Percentiles rank a stretch among this genome's conserved stretches.
phyloP scores from a whole-genome alignment of 495 filamentous ascomycete species.

The Neurospora tetraspora region DNA sequence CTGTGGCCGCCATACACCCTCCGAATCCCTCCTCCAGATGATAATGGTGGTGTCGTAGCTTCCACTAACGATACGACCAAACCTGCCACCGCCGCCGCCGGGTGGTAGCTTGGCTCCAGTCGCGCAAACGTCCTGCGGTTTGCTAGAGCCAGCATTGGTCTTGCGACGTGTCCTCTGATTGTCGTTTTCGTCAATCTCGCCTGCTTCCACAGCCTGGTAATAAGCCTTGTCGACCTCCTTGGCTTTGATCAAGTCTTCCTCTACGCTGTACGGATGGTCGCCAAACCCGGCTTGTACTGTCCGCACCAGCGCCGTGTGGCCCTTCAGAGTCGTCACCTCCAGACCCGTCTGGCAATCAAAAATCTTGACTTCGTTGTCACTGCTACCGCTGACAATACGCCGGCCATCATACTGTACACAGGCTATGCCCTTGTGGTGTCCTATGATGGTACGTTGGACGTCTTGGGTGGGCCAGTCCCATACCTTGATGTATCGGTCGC shows the following conservation, averaged over 20 bases:
- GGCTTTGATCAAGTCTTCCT: constrained; percentile 62
- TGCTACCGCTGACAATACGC: constrained; percentile 92
- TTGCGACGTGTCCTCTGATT: constrained; percentile 29
- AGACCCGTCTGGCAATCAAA: constrained; percentile 77
- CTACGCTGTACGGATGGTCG: constrained; percentile 69
- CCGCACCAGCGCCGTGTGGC: constrained; percentile 75
- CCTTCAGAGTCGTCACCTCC: constrained; percentile 76
- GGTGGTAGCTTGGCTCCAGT: constrained; percentile 77
- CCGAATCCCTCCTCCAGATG: constrained; percentile 77
- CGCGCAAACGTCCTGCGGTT: constrained; percentile 66
- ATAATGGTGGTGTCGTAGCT: constrained; percentile 94
- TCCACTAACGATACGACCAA: constrained; percentile 84
- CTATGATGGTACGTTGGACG: constrained; percentile 66
- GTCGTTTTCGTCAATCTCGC: constrained; percentile 33
- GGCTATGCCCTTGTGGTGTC: constrained; percentile 91
- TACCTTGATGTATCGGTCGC: constrained; percentile 81
- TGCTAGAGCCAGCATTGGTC: constrained; percentile 65
- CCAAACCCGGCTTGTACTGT: constrained; percentile 92
- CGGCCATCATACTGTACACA: constrained; percentile 96
- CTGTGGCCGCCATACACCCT: constrained; percentile 69
- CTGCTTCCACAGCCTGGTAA: constrained; percentile 57
- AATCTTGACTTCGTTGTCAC: constrained; percentile 88
- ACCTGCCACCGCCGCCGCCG: constrained; percentile 75
- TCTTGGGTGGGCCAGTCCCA: constrained; percentile 81
- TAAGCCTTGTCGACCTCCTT: constrained; percentile 60